Percentiles rank a stretch among this genome's conserved stretches.
Evolutionary conservation across 2,329 filamentous ascomycete genomes (phyloP).

Genomic region (Phaeoacremonium minimum): DNA sequence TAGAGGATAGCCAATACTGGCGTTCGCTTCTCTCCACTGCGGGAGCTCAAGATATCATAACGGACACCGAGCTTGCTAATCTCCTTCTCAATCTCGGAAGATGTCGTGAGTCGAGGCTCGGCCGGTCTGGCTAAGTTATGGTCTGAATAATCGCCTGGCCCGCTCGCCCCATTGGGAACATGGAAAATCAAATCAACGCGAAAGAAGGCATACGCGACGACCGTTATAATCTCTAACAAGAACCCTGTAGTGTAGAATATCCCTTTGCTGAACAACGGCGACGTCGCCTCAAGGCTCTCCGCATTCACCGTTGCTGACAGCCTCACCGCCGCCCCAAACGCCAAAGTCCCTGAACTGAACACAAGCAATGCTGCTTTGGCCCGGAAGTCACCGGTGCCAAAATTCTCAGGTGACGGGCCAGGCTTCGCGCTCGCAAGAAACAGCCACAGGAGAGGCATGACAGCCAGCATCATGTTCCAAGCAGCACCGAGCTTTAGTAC

Average conservation of each 20-base stretch:
- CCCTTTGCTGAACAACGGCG: conserved; percentile 23
- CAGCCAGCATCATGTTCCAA: conserved; percentile 16
- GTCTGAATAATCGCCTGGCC: conserved; percentile 18
- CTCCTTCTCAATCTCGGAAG: conserved; percentile 11
- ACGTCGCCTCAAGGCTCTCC: conserved; percentile 16
- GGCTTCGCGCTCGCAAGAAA: conserved; percentile 18
- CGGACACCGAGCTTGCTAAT: conserved; percentile 8
- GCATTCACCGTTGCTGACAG: conserved; percentile 18
- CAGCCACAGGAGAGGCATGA: conserved; percentile 15
- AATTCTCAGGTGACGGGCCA: conserved; percentile 21
- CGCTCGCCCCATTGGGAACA: conserved; percentile 21
- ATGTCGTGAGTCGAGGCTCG: conserved; percentile 6
- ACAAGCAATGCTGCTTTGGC: conserved; percentile 22
- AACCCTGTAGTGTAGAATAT: conserved; percentile 30
- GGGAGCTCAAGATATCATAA: conserved; percentile 9
- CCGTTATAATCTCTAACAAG: conserved; percentile 21
- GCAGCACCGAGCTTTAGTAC: conserved; percentile 13
- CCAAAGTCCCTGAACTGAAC: conserved; percentile 10
- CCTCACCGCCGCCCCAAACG: conserved; percentile 14
- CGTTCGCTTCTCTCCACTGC: background rate
- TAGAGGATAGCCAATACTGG: conserved; percentile 5
- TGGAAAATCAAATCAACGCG: conserved; percentile 24
- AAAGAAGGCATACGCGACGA: conserved; percentile 17
- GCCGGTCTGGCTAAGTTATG: conserved; percentile 1
- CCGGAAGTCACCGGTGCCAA: conserved; percentile 22